Base-by-base conservation (phyloP, 441 rosid species). In the Erodium texanum region DNA sequence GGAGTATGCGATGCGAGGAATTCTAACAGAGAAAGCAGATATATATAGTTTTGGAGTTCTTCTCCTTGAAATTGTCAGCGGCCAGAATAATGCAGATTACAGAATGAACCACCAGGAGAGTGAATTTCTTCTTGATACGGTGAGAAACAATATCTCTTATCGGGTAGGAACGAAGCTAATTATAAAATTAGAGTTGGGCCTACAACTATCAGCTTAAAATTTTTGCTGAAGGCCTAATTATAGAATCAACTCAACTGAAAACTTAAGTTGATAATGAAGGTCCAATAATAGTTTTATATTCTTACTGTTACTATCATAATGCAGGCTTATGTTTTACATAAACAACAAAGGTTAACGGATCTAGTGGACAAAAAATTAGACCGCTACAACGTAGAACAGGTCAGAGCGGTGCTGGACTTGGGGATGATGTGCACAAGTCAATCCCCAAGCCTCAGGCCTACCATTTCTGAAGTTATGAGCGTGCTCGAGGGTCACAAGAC, bases 1-100 rank as follows among this genome's bases (percentile, higher is more conserved):
- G 0, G 76, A 78, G 23, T 72, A 71, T 56, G 76, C 78, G 32
- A 16, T 27, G 59, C 48, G 59, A n/a, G 59, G 67, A 64, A 5
- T 63, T 56, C 32, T 71, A 19, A 62, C 74, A 2, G 71, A 38
- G 3, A 74, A 74, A 62, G 73, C 67, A 1, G 82, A 72, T 65
- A 67, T 74, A 34, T 77, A 68, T 56, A 71, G 73, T 65, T 68
- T 56, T 8, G 73, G 77, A 24, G 54, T 70, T 19, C 14, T 43
- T 19, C 14, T 43, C 15, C 70, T 75, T 19, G 81, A 78, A 70
- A 64, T 78, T 23, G 52, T 78, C 22, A 70, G 82, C 22, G 75
- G 82, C 36, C 50, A 62, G 70, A 64, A 27, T 0, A 61, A 50
- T 43, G 38, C 68, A 8, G 43, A 65, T 3, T 22, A 52, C 62